A percentile compares a stretch with the other conserved stretches of the same genome.
Conservation (phyloP, 2,329 filamentous ascomycete species). For the Botryotinia calthae region DNA sequence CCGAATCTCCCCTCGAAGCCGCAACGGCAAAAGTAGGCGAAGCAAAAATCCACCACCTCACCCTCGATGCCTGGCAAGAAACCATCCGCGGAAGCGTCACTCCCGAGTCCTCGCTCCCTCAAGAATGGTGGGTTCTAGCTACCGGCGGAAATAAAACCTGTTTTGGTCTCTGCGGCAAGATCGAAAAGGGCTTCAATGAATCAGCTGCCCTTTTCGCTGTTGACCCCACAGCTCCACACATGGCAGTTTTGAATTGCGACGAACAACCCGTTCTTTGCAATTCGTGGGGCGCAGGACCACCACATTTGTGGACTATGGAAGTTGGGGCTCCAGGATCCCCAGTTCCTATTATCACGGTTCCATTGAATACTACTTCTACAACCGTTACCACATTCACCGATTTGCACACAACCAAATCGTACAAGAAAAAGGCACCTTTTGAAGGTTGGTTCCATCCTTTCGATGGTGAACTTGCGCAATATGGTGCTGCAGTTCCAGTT, state of each 20-base stretch:
- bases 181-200: constrained; percentile 66
- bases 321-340: constrained; percentile 63
- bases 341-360: constrained; percentile 62
- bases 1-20: constrained; percentile 42
- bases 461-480: constrained; percentile 63
- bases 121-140: constrained; percentile 74
- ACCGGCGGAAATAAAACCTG: constrained; percentile 78
- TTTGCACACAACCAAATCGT: constrained; percentile 55
- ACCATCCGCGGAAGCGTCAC: constrained; percentile 62
- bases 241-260: constrained; percentile 72
- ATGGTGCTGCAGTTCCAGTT: constrained; percentile 59
- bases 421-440: constrained; percentile 47
- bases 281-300: constrained; percentile 64
- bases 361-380: constrained; percentile 67
- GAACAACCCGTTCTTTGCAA: constrained; percentile 72
- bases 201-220: constrained; percentile 62
- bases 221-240: constrained; percentile 60
- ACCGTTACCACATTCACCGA: constrained; percentile 62
- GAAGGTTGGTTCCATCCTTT: constrained; percentile 76
- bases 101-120: constrained; percentile 55
- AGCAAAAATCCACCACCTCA: constrained; percentile 56
- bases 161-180: constrained; percentile 58
- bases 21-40: constrained; percentile 50
- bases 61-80: constrained; percentile 68
- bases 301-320: constrained; percentile 65